A percentile compares a stretch with the other conserved stretches of the same genome.
These are phyloP conservation scores for Phytophthora ramorum DNA, from an alignment of 352 stramenopile genomes.

Conservation along the genomic window DNA sequence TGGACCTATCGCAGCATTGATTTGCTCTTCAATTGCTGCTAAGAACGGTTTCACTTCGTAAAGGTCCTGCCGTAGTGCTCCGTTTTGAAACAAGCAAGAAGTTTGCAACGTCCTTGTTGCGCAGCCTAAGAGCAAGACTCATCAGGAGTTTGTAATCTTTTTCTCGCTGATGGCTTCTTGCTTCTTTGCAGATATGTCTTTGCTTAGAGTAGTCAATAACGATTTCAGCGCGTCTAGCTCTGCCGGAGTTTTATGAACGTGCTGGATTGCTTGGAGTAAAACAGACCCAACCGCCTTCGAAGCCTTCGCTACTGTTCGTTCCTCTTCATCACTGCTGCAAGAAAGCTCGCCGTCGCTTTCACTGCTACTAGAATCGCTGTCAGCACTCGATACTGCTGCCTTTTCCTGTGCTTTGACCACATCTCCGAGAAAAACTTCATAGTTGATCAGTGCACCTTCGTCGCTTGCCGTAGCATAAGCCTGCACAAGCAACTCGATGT, in stretches of 20 bases:
- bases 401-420: constrained; percentile 46
- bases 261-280: constrained; percentile 47
- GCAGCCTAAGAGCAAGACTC: constrained; percentile 49
- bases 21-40: constrained; percentile 39
- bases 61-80: constrained; percentile 35
- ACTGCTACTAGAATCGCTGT: constrained; percentile 36
- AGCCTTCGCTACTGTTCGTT: constrained; percentile 27
- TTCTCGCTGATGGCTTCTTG: constrained; percentile 53
- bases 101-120: constrained; percentile 53
- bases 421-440: constrained; percentile 59
- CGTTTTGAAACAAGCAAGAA: constrained; percentile 48
- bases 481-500: constrained; percentile 50
- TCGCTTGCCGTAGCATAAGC: constrained; percentile 36
- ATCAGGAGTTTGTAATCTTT: constrained; percentile 72
- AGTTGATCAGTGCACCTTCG: constrained; percentile 48
- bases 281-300: constrained; percentile 32
- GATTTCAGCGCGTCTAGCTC: constrained; percentile 47
- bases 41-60: constrained; percentile 46
- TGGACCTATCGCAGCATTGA: constrained; percentile 30
- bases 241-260: constrained; percentile 37
- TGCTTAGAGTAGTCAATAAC: constrained; percentile 26
- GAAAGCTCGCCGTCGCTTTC: constrained; percentile 44
- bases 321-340: constrained; percentile 52
- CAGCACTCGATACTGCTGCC: constrained; percentile 4
- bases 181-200: constrained; percentile 32